phyloP scores from a whole-genome alignment of 2,329 filamentous ascomycete genomes.

The Trichophyton benhamiae region DNA sequence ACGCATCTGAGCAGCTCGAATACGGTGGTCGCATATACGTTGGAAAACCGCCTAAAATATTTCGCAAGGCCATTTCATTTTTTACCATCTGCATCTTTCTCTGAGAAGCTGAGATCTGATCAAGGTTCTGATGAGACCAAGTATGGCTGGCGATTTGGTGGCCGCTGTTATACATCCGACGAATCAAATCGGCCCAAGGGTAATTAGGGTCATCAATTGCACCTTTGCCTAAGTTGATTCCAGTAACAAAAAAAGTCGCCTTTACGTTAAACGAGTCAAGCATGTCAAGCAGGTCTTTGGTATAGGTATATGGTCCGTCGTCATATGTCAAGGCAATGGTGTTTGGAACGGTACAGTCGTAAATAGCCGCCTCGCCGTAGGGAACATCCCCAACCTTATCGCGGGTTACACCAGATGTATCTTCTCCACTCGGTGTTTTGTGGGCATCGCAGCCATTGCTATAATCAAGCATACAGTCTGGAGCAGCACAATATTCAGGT shows the following conservation, averaged over 20 bases:
- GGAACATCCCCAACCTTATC: constrained; percentile 26
- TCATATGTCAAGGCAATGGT: constrained; percentile 56
- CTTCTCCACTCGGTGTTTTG: constrained; percentile 23
- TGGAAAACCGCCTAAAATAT: constrained; percentile 39
- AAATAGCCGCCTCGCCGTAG: constrained; percentile 27
- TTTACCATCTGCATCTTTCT: constrained; percentile 34
- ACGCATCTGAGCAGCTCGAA: constrained; percentile 27
- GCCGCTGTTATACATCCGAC: constrained; percentile 33
- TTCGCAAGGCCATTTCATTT: constrained; percentile 37
- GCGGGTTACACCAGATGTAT: constrained; percentile 25
- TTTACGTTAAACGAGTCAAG: constrained; percentile 48
- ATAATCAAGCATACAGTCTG: constrained; percentile 30
- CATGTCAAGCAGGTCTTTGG: constrained; percentile 48
- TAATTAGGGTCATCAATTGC: constrained; percentile 31
- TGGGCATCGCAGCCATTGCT: constrained; percentile 28
- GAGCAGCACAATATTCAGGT: constrained; percentile 27
- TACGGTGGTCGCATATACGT: constrained; percentile 45
- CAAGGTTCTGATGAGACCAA: constrained; percentile 40
- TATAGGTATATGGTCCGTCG: constrained; percentile 53
- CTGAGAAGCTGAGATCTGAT: constrained; percentile 25
- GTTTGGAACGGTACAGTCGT: constrained; percentile 37
- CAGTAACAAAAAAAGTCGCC: constrained; percentile 56
- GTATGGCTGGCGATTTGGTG: constrained; percentile 42
- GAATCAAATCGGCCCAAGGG: constrained; percentile 29
- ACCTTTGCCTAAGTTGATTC: constrained; percentile 37